Evolutionary conservation across 495 filamentous ascomycete genomes (phyloP), one percentile per base, ranked within the genome.

Genomic region (Barbatosphaeria neglecta): DNA sequence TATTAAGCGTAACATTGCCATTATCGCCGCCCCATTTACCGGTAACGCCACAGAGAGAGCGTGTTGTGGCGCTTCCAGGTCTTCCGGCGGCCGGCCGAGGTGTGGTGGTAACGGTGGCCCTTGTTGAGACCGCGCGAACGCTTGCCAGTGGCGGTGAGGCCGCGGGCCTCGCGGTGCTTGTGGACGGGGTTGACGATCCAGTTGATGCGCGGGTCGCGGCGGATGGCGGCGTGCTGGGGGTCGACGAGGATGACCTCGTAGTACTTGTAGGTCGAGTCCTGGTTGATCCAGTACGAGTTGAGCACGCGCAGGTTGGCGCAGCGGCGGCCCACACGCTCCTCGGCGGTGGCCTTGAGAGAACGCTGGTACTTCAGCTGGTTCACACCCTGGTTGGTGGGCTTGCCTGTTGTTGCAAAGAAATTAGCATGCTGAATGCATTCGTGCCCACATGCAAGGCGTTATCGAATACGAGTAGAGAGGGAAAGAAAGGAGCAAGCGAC

Each of bases 231-330:
- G 86, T 99, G 92, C 76, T 93, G 82, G 64, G 92, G 93, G 77
- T 99, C 92, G 66, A 99, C 93, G 58, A 96, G 85, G 77, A 99
- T 96, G 70, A 99, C 81, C 75, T 99, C 92, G 76, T 80, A 99
- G 82, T 97, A 99, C 81, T 99, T 99, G 86, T 97, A 99, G 73
- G 92, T 97, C 46, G 90, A 95, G 78, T 99, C 92, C 80, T 99
- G 92, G 81, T 99, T 99, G 82, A 97, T 88, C 92, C 92, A 99
- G 87, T 99, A 99, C 57, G 89, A 95, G 81, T 97, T 99, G 66
- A 99, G 81, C 57, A 99, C 93, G 58, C 92, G 85, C 70, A 98
- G 74, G 76, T 98, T 98, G 74, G 89, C 87, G 76, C 88, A 95
- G 65, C 90, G 89, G 68, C 90, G 89, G 61, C 93, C 92, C 63